Conservation (phyloP, 352 stramenopile genomes). For the Halophytophthora polymorphica region DNA sequence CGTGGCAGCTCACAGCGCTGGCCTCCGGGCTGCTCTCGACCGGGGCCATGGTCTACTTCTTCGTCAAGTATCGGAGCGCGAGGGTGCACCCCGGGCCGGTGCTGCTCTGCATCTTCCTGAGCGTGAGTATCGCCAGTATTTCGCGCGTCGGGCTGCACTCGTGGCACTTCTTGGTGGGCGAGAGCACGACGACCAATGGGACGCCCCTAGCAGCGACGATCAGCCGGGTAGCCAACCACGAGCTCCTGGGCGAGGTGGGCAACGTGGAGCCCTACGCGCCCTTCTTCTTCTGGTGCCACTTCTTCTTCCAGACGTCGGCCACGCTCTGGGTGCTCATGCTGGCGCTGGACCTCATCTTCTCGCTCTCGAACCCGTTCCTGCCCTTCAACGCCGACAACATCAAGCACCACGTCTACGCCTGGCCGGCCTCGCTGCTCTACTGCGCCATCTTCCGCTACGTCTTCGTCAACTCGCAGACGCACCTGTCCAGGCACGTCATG, state of each 20-base stretch:
- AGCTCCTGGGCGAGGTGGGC: slow-evolving; percentile 28
- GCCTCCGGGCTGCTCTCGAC: slow-evolving; percentile 47
- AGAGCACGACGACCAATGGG: slow-evolving; percentile 9
- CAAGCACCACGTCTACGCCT: slow-evolving; percentile 82
- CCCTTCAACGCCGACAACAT: slow-evolving; percentile 84
- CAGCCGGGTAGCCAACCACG: slow-evolving; percentile 56
- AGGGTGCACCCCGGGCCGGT: slow-evolving; percentile 67
- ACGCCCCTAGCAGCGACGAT: slow-evolving; percentile 42
- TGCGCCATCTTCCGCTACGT: slow-evolving; percentile 67
- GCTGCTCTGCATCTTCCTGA: slow-evolving; percentile 78
- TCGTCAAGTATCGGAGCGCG: slow-evolving; percentile 57
- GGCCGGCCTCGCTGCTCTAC: slow-evolving; percentile 64
- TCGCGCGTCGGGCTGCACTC: slow-evolving; percentile 60
- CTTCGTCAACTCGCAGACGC: slow-evolving; percentile 29
- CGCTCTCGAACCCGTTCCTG: slow-evolving; percentile 83
- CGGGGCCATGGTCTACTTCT: slow-evolving; percentile 66
- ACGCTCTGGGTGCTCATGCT: slow-evolving; percentile 88
- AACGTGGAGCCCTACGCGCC: slow-evolving; percentile 45
- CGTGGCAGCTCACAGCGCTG: slow-evolving; percentile 75
- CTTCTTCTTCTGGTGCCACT: slow-evolving; percentile 83
- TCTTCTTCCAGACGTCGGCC: slow-evolving; percentile 77
- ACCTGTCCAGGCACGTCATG: slow-evolving; percentile 41
- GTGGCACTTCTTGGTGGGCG: slow-evolving; percentile 28
- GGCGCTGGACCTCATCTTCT: slow-evolving; percentile 83
- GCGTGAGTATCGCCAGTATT: slow-evolving; percentile 62